phyloP scores from a whole-genome alignment of 371 early-diverging fungal species.

The Saksenaea vasiformis region DNA sequence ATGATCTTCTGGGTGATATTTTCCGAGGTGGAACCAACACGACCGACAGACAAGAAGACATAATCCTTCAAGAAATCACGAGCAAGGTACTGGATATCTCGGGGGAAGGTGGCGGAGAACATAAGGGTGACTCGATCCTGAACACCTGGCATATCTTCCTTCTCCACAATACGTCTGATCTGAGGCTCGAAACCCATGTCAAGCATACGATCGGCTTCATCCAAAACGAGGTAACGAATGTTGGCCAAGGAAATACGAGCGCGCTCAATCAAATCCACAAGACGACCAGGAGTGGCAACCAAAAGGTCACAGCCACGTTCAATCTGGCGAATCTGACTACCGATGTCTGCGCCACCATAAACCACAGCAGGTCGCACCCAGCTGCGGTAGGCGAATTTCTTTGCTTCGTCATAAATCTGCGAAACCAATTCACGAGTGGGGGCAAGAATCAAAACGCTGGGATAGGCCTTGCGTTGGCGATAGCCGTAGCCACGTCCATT shows the following conservation, averaged over 20 bases:
- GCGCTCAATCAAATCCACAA: constrained; percentile 92
- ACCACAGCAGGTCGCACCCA: constrained; percentile 57
- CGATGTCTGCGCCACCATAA: constrained; percentile 92
- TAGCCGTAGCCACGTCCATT: constrained; percentile 18
- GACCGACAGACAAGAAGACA: constrained; percentile 48
- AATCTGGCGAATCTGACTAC: constrained; percentile 84
- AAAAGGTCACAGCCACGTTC: constrained; percentile 90
- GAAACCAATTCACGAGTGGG: constrained; percentile 53
- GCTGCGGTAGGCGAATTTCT: constrained; percentile 32
- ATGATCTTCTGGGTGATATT: constrained; percentile 72
- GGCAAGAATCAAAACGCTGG: constrained; percentile 44
- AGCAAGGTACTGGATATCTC: constrained; percentile 88
- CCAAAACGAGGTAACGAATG: constrained; percentile 91
- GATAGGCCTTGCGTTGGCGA: constrained; percentile 32
- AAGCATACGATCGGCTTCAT: constrained; percentile 98
- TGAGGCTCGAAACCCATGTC: constrained; percentile 99
- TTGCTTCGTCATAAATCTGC: constrained; percentile 34
- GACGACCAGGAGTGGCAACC: constrained; percentile 97
- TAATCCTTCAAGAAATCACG: constrained; percentile 79
- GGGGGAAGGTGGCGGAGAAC: constrained; percentile 99
- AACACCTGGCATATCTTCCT: constrained; percentile 65
- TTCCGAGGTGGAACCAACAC: constrained; percentile 58
- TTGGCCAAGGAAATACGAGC: constrained; percentile 76
- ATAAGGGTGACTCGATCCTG: constrained; percentile 95
- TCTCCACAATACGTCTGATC: constrained; percentile 88